These are phyloP conservation scores for Clarireedia hainanense DNA, from an alignment of 2,329 filamentous ascomycete species.

Conservation along the genomic window DNA sequence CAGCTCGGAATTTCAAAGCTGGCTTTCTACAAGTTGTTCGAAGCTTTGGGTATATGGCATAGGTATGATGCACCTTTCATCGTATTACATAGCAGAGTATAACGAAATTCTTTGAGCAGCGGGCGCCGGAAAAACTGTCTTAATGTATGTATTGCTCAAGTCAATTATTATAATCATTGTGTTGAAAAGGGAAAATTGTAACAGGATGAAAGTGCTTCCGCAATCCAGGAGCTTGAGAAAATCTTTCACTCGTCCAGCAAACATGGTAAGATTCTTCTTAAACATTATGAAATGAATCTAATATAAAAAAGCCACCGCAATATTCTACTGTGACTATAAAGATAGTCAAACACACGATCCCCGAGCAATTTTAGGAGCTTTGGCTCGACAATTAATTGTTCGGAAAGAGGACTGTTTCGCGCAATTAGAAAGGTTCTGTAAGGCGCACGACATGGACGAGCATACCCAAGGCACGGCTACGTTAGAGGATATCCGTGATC, in stretches of 20 bases:
- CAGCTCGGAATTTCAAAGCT: slow-evolving; percentile 11
- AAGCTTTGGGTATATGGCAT: slow-evolving; percentile 19
- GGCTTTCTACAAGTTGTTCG: slow-evolving; percentile 3
- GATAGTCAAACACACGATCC: slow-evolving; percentile 1
- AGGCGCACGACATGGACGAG: not conserved
- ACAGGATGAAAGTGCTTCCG: not conserved
- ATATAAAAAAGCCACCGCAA: not conserved
- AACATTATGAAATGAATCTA: not conserved
- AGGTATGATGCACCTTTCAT: slow-evolving; percentile 4
- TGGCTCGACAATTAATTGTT: slow-evolving; percentile 23
- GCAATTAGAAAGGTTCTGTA: slow-evolving; percentile 10
- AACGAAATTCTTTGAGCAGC: slow-evolving; percentile 1
- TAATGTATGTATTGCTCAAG: slow-evolving; percentile 4
- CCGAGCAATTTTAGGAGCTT: slow-evolving; percentile 14
- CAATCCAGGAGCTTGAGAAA: slow-evolving; percentile 7
- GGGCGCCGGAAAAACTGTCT: slow-evolving; percentile 17
- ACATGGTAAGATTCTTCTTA: too few relatives aligned
- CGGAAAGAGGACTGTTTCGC: slow-evolving; percentile 20
- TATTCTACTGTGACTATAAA: slow-evolving; percentile 8
- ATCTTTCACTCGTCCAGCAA: too few relatives aligned
- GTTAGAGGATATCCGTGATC: slow-evolving; percentile 1
- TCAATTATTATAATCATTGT: not conserved
- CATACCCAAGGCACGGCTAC: not conserved
- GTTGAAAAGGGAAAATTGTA: not conserved
- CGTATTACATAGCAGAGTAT: not conserved